Conservation (phyloP, 2,329 filamentous ascomycete genomes). For the Coniella lustricola region DNA sequence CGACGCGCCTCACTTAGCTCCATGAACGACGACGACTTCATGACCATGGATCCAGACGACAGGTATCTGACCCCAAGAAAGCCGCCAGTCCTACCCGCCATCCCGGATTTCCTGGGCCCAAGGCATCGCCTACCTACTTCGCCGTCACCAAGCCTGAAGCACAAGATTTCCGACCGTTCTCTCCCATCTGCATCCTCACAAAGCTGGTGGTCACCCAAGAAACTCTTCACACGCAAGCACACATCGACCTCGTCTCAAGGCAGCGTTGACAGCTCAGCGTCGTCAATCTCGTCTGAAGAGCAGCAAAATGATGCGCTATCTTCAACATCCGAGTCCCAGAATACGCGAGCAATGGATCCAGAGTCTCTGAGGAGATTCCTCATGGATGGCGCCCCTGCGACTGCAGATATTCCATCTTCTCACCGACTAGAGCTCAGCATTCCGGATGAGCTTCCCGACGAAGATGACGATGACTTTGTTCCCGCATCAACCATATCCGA, state of each 20-base stretch:
- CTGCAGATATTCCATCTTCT: slow-evolving; percentile 24
- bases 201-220: slow-evolving; percentile 35
- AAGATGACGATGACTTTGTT: slow-evolving; percentile 55
- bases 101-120: slow-evolving; percentile 31
- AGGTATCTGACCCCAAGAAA: slow-evolving; percentile 66
- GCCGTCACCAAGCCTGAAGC: slow-evolving; percentile 23
- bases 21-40: slow-evolving; percentile 50
- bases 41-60: slow-evolving; percentile 71
- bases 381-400: slow-evolving; percentile 35
- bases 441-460: slow-evolving; percentile 41
- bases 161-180: slow-evolving; percentile 36
- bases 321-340: slow-evolving; percentile 33
- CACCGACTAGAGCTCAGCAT: slow-evolving; percentile 32
- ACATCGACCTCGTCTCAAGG: slow-evolving; percentile 23
- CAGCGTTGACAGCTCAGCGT: slow-evolving; percentile 27
- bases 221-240: slow-evolving; percentile 41
- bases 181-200: slow-evolving; percentile 43
- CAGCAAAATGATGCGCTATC: slow-evolving; percentile 25
- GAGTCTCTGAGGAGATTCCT: slow-evolving; percentile 47
- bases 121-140: slow-evolving; percentile 30
- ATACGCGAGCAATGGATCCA: slow-evolving; percentile 47
- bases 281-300: slow-evolving; percentile 18
- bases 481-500: slow-evolving; percentile 45
- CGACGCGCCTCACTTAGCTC: slow-evolving; percentile 62
- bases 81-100: slow-evolving; percentile 42